Base-by-base conservation (phyloP, 768 basidiomycete genomes). In the Phlegmacium glaucopus region DNA sequence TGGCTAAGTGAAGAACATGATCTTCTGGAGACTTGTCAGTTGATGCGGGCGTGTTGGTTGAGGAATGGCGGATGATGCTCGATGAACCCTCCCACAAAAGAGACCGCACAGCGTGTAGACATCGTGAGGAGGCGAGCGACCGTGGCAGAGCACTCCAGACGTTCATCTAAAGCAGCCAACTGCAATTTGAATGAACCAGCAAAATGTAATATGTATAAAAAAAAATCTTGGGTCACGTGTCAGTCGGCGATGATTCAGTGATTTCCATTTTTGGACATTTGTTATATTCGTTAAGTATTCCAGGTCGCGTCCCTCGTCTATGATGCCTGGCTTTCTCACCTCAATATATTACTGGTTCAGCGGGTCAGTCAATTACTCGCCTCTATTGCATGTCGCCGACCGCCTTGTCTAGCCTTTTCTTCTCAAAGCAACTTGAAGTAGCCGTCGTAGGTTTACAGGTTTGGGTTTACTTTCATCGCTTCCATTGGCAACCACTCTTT, bases 401-500 rank as follows among this genome's bases (percentile, higher is more conserved):
- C 34, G 32, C 11, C 34, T 35, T 17, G 27, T 26, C 7, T 53
- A 88, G 86, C 39, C 69, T 94, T 37, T 92, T 95, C 76, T 93
- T 93, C 70, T 79, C 89, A 27, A 94, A 88, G 61, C 74, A 85
- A 15, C 86, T 90, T 27, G 92, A 94, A 66, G 84, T 94, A 52
- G 85, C 90, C 8, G 85, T 95, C n/a, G 90, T 95, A 42, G 92
- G 92, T 37, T 71, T 95, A 40, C 91, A 94, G 75, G 91, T 86
- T 42, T 42, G 59, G 27, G 45, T 37, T 26, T 42, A 38, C 42
- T 40, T 13, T 39, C 39, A 22, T 40, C 4, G 11, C 32, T 26
- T 22, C 6, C 25, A 26, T 17, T 27, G 15, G 22, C 5, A 26
- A 9, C 39, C 28, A 17, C 22, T 43, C 22, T 12, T 39, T 39